phyloP scores from a whole-genome alignment of 352 stramenopile genomes.

The Globisporangium barbulae region DNA sequence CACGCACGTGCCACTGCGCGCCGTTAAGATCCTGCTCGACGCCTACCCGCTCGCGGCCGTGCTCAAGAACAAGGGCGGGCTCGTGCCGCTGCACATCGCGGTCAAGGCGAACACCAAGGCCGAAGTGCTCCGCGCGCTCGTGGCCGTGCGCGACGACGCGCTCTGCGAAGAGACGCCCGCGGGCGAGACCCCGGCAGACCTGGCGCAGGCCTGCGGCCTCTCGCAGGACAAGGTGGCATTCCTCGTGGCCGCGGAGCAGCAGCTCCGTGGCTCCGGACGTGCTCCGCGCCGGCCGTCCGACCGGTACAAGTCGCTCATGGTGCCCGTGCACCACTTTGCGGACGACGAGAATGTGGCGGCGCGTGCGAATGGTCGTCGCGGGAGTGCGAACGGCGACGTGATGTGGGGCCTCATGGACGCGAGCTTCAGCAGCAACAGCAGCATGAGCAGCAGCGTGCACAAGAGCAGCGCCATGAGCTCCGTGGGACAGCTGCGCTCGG shows the following conservation, averaged over 20 bases:
- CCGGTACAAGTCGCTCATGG: constrained; percentile 40
- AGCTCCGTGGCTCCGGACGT: constrained; percentile 39
- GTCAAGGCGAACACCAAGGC: constrained; percentile 72
- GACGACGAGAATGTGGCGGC: constrained; percentile 8
- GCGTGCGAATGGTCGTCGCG: background rate
- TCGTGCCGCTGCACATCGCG: constrained; percentile 80
- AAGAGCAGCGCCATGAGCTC: constrained; percentile 7
- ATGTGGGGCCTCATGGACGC: constrained; percentile 8
- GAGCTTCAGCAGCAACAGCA: background rate
- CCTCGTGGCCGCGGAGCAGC: constrained; percentile 38
- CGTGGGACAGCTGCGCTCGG: constrained; percentile 26
- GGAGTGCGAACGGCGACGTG: background rate
- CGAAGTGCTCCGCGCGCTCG: constrained; percentile 59
- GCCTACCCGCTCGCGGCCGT: constrained; percentile 44
- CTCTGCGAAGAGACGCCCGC: constrained; percentile 68
- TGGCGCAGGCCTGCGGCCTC: constrained; percentile 52
- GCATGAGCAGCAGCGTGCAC: constrained; percentile 8
- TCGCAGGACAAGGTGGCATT: constrained; percentile 48
- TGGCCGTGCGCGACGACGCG: constrained; percentile 38
- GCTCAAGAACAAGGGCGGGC: constrained; percentile 74
- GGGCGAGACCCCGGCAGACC: constrained; percentile 66
- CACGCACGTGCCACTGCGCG: constrained; percentile 59
- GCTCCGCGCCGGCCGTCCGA: constrained; percentile 43
- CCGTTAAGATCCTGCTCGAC: constrained; percentile 67
- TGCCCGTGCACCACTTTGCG: constrained; percentile 4